Percentiles rank a stretch among this genome's conserved stretches.
Evolutionary conservation across 495 filamentous ascomycete species (phyloP).

Genomic region (Talaromyces adpressus): DNA sequence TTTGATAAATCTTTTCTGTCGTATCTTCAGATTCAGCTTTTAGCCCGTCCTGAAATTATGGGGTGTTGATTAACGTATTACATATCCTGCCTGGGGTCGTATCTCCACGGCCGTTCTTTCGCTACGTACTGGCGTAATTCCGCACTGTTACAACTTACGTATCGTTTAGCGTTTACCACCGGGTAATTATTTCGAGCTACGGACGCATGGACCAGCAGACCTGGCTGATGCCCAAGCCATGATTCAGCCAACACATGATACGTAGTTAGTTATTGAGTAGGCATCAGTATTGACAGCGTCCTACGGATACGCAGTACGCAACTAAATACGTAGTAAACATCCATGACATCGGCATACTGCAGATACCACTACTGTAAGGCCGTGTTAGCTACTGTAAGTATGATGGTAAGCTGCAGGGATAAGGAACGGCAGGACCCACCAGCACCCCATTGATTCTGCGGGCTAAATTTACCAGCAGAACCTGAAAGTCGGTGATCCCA

Average conservation of each 20-base stretch:
- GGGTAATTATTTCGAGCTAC: background rate
- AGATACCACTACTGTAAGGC: background rate
- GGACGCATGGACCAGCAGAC: background rate
- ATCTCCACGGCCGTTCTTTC: background rate
- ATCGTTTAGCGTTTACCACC: background rate
- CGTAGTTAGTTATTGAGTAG: no score
- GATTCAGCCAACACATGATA: background rate
- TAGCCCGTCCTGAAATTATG: background rate
- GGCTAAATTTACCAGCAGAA: background rate
- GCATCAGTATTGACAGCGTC: no score
- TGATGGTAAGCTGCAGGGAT: background rate
- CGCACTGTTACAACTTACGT: background rate
- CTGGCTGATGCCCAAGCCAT: background rate
- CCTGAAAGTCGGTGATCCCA: background rate
- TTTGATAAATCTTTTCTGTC: background rate
- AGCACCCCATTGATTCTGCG: constrained; percentile 4
- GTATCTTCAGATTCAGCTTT: background rate
- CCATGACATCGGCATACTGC: background rate
- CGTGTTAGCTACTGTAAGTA: background rate
- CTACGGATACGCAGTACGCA: background rate
- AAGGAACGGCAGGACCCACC: constrained; percentile 1
- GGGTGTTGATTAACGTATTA: background rate
- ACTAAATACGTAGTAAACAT: background rate
- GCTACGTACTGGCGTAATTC: background rate
- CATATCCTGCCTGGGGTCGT: background rate